These are phyloP conservation scores for Solanum hybrid DNA, from an alignment of 305 asterid genomes.

Conservation along the genomic window DNA sequence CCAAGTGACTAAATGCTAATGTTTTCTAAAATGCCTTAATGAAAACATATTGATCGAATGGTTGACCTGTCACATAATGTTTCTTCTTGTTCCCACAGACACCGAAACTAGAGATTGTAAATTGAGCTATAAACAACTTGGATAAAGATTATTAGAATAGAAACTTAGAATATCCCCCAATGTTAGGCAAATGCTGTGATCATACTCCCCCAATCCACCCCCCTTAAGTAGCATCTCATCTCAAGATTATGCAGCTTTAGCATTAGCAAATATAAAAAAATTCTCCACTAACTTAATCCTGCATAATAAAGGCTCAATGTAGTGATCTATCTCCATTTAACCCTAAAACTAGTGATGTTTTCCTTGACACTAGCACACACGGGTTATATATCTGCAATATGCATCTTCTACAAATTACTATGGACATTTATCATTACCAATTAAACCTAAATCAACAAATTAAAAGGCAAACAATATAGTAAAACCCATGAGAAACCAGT, in stretches of 20 bases:
- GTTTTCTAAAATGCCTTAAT: not conserved
- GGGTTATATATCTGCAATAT: not conserved
- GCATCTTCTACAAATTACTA: not conserved
- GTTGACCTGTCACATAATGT: not conserved
- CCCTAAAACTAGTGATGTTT: not conserved
- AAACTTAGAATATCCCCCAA: not conserved
- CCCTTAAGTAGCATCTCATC: not conserved
- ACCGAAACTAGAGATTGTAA: not conserved
- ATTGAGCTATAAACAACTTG: not conserved
- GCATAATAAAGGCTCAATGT: not conserved
- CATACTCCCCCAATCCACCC: not conserved
- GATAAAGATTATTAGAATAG: not conserved
- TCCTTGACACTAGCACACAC: not conserved
- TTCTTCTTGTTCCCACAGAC: not conserved
- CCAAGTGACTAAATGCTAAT: not conserved
- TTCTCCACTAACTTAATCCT: not conserved
- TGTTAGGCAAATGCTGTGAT: not conserved
- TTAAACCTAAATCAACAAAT: not conserved
- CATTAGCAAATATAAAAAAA: not conserved
- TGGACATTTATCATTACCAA: not conserved
- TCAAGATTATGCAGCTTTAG: not conserved
- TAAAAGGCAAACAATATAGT: not conserved
- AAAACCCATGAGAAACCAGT: not conserved
- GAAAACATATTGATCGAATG: not conserved
- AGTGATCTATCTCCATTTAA: not conserved